Evolutionary conservation across 1,139 yeast species (phyloP), one percentile per base, ranked within the genome.

Genomic region (Candida albicans): DNA sequence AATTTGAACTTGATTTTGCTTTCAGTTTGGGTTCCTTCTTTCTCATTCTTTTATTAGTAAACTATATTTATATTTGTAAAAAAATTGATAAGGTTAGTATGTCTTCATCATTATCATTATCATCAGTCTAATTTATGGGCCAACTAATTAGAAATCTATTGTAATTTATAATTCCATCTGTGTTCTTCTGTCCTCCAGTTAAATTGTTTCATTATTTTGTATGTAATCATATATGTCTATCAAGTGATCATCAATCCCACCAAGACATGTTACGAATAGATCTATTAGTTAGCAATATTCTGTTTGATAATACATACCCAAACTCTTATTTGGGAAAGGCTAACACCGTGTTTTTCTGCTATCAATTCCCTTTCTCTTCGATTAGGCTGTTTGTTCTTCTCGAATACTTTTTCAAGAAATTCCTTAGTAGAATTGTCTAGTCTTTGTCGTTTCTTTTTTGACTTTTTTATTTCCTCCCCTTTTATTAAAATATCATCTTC

Each of bases 41-140:
- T 12, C 67, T 53, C 62, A 60, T 60, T 43, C 69, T 50, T 40
- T 58, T 62, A 40, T 64, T 65, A 2, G 67, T 61, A 41, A 64
- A 64, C 65, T 59, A 18, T 18, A n/a, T 18, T 4, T 18, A 18
- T 3, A 18, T 18, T 18, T 4, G 22, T 3, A 18, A n/a, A 5
- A 18, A 18, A 18, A 4, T 18, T 18, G 5, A 18, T 18, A 18
- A 18, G 5, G 22, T 18, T 18, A 18, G 22, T 18, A 18, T 4
- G 5, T 18, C 22, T 4, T 18, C 22, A 18, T 18, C 22, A 18
- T 18, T 18, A 27, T 27, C 12, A 27, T 27, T 7, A 3, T n/a
- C 29, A 10, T 27, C 29, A n/a, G n/a, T 10, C 8, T 27, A 8
- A 27, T 27, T 27, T 10, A n/a, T 27, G 3, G 22, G 5, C 22